Conservation (phyloP, 2,329 filamentous ascomycete species). For the Pseudogymnoascus destructans region DNA sequence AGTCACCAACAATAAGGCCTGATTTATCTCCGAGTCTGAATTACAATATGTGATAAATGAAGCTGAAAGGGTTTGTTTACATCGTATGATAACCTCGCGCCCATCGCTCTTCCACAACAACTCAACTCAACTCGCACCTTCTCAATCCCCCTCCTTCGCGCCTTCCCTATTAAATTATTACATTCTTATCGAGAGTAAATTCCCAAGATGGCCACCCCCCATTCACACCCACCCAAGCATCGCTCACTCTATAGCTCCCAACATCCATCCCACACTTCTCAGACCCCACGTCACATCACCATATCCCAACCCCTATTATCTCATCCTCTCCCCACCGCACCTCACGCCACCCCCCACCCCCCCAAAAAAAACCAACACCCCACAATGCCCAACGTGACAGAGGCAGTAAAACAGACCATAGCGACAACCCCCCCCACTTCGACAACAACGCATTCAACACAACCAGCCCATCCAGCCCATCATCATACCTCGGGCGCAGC, state of each 20-base stretch:
- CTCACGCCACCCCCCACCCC: neutral
- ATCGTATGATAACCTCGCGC: neutral
- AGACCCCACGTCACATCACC: neutral
- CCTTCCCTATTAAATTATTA: neutral
- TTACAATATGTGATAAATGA: neutral
- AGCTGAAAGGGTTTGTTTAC: neutral
- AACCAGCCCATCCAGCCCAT: neutral
- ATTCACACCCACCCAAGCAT: neutral
- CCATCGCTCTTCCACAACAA: neutral
- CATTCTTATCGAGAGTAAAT: too few relatives aligned
- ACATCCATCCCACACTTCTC: neutral
- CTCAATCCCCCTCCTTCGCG: neutral
- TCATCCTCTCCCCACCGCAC: neutral
- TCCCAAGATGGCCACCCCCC: neutral
- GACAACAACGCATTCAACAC: neutral
- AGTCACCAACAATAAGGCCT: neutral
- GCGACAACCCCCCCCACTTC: too few relatives aligned
- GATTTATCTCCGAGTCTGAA: neutral
- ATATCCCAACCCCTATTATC: neutral
- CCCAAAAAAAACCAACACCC: neutral
- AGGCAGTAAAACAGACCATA: too few relatives aligned
- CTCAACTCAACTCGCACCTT: neutral
- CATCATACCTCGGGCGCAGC: too few relatives aligned
- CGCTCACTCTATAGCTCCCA: neutral
- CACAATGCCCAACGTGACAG: neutral